Percentiles rank a stretch among this genome's conserved stretches.
Evolutionary conservation across 352 stramenopile genomes (phyloP).

Genomic region (Phytophthora foliorum): DNA sequence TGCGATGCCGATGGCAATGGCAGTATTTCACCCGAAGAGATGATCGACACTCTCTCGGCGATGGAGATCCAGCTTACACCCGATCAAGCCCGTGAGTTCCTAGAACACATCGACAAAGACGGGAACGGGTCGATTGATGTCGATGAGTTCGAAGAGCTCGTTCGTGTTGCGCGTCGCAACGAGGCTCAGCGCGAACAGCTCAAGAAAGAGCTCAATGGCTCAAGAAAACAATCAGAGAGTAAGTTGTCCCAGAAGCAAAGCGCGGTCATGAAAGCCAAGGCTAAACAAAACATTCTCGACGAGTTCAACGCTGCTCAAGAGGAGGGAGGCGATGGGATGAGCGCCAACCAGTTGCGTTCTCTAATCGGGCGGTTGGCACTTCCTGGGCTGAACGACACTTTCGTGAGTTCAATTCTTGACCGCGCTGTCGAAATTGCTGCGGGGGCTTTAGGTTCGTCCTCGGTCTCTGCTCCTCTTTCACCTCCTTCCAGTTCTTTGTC

Average conservation of each 20-base stretch:
- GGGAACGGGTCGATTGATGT: slow-evolving; percentile 87
- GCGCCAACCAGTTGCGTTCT: slow-evolving; percentile 52
- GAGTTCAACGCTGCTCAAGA: slow-evolving; percentile 60
- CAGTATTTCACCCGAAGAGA: slow-evolving; percentile 81
- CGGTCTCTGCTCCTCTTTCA: no score
- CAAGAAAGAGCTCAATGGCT: slow-evolving; percentile 66
- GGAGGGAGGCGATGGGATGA: slow-evolving; percentile 51
- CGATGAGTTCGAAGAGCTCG: slow-evolving; percentile 87
- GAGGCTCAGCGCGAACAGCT: slow-evolving; percentile 82
- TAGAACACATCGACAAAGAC: slow-evolving; percentile 86
- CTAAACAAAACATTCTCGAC: slow-evolving; percentile 72
- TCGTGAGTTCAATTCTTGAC: slow-evolving; percentile 63
- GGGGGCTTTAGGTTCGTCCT: no score
- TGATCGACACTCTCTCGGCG: slow-evolving; percentile 86
- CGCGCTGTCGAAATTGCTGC: slow-evolving; percentile 29
- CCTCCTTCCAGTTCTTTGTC: background rate
- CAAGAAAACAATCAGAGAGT: slow-evolving; percentile 42
- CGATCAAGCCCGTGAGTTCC: slow-evolving; percentile 74
- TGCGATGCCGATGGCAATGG: slow-evolving; percentile 84
- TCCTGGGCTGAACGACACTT: slow-evolving; percentile 56
- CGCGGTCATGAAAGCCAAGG: slow-evolving; percentile 45
- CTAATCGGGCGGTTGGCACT: slow-evolving; percentile 57
- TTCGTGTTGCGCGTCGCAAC: slow-evolving; percentile 74
- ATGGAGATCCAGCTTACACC: slow-evolving; percentile 86
- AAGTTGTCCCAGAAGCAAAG: slow-evolving; percentile 56